These are phyloP conservation scores for Fusarium redolens DNA, from an alignment of 2,329 filamentous ascomycete species.

Conservation along the genomic window DNA sequence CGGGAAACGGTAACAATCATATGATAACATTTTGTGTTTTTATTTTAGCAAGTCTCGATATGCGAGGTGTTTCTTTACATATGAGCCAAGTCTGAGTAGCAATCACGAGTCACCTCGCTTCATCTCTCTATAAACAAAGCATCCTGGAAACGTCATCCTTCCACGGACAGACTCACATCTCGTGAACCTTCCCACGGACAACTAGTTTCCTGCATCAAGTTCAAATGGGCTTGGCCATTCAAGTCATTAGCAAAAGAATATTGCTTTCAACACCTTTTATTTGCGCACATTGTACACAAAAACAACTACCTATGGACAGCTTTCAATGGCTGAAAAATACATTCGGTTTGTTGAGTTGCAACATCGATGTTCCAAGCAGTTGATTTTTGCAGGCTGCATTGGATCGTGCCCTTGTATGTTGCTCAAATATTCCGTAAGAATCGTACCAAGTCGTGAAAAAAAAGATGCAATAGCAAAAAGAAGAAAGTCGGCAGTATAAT, in stretches of 20 bases:
- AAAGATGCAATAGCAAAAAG: slow-evolving; percentile 28
- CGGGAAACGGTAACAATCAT: neutral
- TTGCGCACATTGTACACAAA: slow-evolving; percentile 32
- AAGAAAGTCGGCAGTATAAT: slow-evolving; percentile 30
- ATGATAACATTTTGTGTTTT: neutral
- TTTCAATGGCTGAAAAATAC: slow-evolving; percentile 5
- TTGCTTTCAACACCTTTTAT: slow-evolving; percentile 32
- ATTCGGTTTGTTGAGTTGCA: slow-evolving; percentile 14
- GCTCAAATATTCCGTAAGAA: slow-evolving; percentile 34
- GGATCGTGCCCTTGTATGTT: slow-evolving; percentile 18
- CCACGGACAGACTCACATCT: neutral
- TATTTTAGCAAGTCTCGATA: neutral
- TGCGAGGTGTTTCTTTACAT: neutral
- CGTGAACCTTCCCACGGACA: neutral
- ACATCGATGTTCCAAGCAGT: slow-evolving; percentile 21
- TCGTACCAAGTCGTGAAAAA: slow-evolving; percentile 43
- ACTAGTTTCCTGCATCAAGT: neutral
- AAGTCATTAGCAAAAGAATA: neutral
- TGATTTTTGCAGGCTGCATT: slow-evolving; percentile 8
- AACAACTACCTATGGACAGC: slow-evolving; percentile 21
- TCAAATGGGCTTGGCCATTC: slow-evolving; percentile 2
- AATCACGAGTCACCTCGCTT: slow-evolving; percentile 6
- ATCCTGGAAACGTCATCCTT: slow-evolving; percentile 1
- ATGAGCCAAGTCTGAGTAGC: neutral
- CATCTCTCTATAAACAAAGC: neutral